These are phyloP conservation scores for Rhizopogon vinicolor DNA, from an alignment of 768 basidiomycete species.

Conservation along the genomic window DNA sequence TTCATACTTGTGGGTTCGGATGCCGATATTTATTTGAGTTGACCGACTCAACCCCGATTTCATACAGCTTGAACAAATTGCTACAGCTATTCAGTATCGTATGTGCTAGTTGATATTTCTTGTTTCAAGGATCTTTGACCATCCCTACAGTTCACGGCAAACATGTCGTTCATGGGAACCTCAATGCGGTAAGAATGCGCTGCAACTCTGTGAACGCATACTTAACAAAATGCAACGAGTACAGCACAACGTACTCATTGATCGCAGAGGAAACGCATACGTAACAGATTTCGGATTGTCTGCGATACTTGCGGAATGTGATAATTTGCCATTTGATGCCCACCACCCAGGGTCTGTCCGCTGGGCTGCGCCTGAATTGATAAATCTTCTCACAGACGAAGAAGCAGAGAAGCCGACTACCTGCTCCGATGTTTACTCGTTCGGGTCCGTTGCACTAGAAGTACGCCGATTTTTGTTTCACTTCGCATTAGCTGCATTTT, in stretches of 20 bases:
- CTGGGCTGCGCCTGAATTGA: slow-evolving; percentile 7
- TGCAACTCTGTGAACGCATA: neutral
- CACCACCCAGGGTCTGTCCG: slow-evolving; percentile 2
- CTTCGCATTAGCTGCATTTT: neutral
- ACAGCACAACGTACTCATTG: slow-evolving; percentile 8
- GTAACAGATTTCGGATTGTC: slow-evolving; percentile 6
- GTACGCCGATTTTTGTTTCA: neutral
- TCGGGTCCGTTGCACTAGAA: slow-evolving; percentile 4
- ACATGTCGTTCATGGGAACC: slow-evolving; percentile 5
- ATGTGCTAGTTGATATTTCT: neutral
- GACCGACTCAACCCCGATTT: neutral
- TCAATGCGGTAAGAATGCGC: neutral
- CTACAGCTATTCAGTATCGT: slow-evolving; percentile 4
- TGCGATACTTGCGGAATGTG: neutral
- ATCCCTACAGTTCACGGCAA: slow-evolving; percentile 2
- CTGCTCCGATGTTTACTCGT: slow-evolving; percentile 3
- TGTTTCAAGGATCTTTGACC: neutral
- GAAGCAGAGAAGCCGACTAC: neutral
- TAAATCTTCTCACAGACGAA: neutral
- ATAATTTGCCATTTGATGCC: neutral
- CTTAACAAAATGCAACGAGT: neutral
- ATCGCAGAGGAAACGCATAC: neutral
- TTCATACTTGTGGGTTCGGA: slow-evolving; percentile 12
- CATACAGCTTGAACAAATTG: slow-evolving; percentile 1
- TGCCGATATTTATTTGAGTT: neutral